Conservation (phyloP, 2,329 filamentous ascomycete genomes). For the Botrytis fabae region DNA sequence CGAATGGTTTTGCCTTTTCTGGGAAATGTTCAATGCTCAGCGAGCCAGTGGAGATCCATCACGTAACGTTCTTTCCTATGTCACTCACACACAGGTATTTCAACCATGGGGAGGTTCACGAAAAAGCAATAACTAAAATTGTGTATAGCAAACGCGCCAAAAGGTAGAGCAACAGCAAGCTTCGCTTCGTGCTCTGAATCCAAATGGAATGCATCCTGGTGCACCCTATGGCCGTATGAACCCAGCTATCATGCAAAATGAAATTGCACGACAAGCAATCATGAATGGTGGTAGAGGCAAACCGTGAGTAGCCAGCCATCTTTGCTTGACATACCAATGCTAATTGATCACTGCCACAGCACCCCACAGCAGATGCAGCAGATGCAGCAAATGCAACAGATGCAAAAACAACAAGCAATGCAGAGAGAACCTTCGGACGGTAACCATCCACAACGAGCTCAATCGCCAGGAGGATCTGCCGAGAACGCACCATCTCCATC, state of each 20-base stretch:
- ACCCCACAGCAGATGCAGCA: slow-evolving; percentile 61
- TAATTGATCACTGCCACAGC: neutral
- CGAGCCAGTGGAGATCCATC: slow-evolving; percentile 64
- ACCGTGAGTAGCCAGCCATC: slow-evolving; percentile 53
- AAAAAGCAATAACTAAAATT: slow-evolving; percentile 33
- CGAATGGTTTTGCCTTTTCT: slow-evolving; percentile 97
- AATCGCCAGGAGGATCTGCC: slow-evolving; percentile 75
- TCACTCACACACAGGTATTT: slow-evolving; percentile 78
- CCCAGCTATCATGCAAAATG: slow-evolving; percentile 53
- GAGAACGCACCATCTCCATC: slow-evolving; percentile 91
- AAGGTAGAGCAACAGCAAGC: slow-evolving; percentile 77
- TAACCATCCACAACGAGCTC: slow-evolving; percentile 66
- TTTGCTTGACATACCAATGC: neutral
- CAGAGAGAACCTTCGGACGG: slow-evolving; percentile 85
- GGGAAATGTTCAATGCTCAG: slow-evolving; percentile 89
- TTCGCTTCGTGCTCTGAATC: slow-evolving; percentile 67
- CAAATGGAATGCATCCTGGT: slow-evolving; percentile 54
- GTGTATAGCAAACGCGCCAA: slow-evolving; percentile 65
- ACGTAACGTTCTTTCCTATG: slow-evolving; percentile 71
- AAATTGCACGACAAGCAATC: slow-evolving; percentile 72
- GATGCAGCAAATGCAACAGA: slow-evolving; percentile 71
- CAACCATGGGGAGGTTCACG: slow-evolving; percentile 22
- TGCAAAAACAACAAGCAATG: slow-evolving; percentile 77
- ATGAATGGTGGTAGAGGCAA: slow-evolving; percentile 66
- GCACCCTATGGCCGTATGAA: slow-evolving; percentile 57